Evolutionary conservation across 495 filamentous ascomycete genomes (phyloP), one percentile per base, ranked within the genome.

Genomic region (Trichoderma virens): DNA sequence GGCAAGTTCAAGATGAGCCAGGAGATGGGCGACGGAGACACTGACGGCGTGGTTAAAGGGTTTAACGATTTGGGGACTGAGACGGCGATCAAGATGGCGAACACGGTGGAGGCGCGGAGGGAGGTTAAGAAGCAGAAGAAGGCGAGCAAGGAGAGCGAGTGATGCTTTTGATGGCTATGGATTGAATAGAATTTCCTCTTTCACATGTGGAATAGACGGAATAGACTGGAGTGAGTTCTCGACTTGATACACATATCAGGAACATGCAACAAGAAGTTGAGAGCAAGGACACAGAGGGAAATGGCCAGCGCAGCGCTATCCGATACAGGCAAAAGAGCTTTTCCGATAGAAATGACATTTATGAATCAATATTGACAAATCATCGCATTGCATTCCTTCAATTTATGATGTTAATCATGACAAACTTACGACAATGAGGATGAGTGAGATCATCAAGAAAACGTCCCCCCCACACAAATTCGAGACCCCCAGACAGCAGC

Each of bases 1-100:
- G 83, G 83, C 27, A 85, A 85, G 69, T 83, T 76, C 60, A 85
- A 85, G 73, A 82, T 85, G 81, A 84, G 80, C 63, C 80, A 84
- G 71, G 82, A 85, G 69, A 71, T 82, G 75, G 66, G 65, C 11
- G 54, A 70, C 28, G 79, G 75, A 0, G 82, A 85, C 69, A 71
- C 75, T 5, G 66, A 78, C 16, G 82, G 83, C 5, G 78, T 82
- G 0, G 64, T 83, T n/a, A 54, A 79, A 56, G 82, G 82, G 2
- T 84, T 85, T 71, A 68, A 73, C 47, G 67, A 60, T 5, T 31
- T 85, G 45, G 79, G 74, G 0, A 75, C 73, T 0, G 81, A 82
- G 9, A 63, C 69, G 27, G 80, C 74, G 0, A 61, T 61, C 2
- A 67, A 69, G 35, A 74, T 85, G 31, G 76, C 82, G 23, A 59